A percentile compares a stretch with the other conserved stretches of the same genome.
These are phyloP conservation scores for Nemania sp. DNA, from an alignment of 2,329 filamentous ascomycete species.

Conservation along the genomic window DNA sequence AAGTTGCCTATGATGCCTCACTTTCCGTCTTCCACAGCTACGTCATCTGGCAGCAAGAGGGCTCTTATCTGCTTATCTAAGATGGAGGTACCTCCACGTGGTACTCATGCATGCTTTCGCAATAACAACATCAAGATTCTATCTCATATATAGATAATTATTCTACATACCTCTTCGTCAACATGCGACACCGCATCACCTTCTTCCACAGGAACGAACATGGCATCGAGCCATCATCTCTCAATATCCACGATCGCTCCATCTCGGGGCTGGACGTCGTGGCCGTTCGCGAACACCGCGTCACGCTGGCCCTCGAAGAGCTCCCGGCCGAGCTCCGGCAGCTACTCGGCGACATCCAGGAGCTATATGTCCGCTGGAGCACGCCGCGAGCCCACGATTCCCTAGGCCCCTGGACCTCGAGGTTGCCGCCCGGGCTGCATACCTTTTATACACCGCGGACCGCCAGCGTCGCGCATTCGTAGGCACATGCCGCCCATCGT, in stretches of 20 bases:
- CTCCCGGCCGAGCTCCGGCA: constrained; percentile 69
- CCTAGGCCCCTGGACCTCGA: constrained; percentile 72
- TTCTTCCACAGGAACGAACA: constrained; percentile 71
- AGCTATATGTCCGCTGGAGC: constrained; percentile 82
- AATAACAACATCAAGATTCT: no score
- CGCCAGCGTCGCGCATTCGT: constrained; percentile 35
- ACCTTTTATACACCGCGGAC: constrained; percentile 69
- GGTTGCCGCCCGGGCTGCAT: constrained; percentile 80
- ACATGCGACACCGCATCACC: constrained; percentile 79
- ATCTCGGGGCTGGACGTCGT: constrained; percentile 62
- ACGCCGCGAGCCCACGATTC: constrained; percentile 60
- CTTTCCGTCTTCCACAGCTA: no score
- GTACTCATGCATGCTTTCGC: no score
- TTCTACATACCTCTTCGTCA: constrained; percentile 24
- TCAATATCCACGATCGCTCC: constrained; percentile 60
- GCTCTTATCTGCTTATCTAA: no score
- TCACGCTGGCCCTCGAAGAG: constrained; percentile 75
- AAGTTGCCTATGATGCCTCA: no score
- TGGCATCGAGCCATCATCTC: constrained; percentile 65
- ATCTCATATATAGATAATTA: no score
- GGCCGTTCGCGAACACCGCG: constrained; percentile 76
- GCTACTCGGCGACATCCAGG: constrained; percentile 66
- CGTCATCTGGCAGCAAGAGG: no score
- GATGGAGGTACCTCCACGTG: no score
- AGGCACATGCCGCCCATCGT: constrained; percentile 11